Evolutionary conservation across 371 early-diverging fungal species (phyloP), one percentile per base, ranked within the genome.

Genomic region (Rhizopus sp.): DNA sequence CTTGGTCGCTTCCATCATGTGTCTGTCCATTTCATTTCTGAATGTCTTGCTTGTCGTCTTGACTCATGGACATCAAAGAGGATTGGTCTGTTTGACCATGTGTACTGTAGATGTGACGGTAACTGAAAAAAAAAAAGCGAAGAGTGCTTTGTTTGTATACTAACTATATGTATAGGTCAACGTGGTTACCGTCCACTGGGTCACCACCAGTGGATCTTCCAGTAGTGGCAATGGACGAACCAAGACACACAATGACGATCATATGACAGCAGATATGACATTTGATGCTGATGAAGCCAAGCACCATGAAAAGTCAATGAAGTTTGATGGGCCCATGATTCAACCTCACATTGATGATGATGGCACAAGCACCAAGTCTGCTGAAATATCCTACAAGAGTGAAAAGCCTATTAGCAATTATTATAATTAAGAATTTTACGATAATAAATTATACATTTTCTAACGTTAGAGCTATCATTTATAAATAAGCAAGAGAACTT

Each of bases 51-150:
- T 71, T 7, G 62, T 84, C 7, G 77, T 84, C 0, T 61, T 73
- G 38, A 72, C 72, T 15, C 57, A 68, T 7, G 83, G 85, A 5
- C 69, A 74, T 34, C 72, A 82, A 55, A 66, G 85, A 34, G 85
- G 81, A 12, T 35, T 82, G 13, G 66, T 80, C 32, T 84, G 85
- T 48, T 53, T 84, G 7, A 80, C 78, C 4, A 68, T 70, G 48
- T 84, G 85, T 59, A 82, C 80, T 4, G 45, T 78, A 5, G 83
- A 84, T 63, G 81, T 84, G 15, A 84, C 85, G 1, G 71, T 75
- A 73, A 65, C 62, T 48, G 13, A 17, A 41, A 2, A 8, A 15
- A 44, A 32, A 39, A n/a, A n/a, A n/a, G n/a, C 32, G 6, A 15
- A 33, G 8, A 47, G 12, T 30, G 1, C 15, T 33, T 23, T 56